A percentile compares a stretch with the other conserved stretches of the same genome.
Conservation (phyloP, 2,329 filamentous ascomycete species). For the Apiospora aurea region DNA sequence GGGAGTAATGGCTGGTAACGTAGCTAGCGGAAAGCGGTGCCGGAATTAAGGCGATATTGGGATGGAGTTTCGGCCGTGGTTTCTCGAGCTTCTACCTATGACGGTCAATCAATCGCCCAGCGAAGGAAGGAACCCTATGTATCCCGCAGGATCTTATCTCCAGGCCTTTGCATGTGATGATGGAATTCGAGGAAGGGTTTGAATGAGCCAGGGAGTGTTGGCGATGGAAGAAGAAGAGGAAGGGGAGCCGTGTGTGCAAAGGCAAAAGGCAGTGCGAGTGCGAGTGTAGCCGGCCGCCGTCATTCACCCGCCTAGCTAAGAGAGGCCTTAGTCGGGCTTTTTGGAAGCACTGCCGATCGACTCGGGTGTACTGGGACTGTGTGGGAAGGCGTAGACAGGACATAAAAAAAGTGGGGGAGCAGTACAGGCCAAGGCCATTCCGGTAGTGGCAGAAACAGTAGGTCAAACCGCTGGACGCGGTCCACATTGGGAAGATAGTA, state of each 20-base stretch:
- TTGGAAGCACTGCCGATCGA: constrained; percentile 2
- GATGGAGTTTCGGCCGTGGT: not conserved
- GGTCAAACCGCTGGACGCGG: constrained; percentile 4
- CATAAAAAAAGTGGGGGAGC: not conserved
- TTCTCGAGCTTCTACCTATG: constrained; percentile 16
- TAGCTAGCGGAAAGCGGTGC: not conserved
- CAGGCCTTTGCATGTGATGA: constrained; percentile 16
- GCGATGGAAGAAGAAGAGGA: constrained; percentile 3
- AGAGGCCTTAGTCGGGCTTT: constrained; percentile 11
- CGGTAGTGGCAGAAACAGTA: constrained; percentile 6
- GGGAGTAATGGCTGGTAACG: constrained; percentile 18
- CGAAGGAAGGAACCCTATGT: constrained; percentile 3
- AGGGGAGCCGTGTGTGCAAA: constrained; percentile 4
- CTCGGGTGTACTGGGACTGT: constrained; percentile 5
- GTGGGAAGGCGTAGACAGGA: constrained; percentile 4
- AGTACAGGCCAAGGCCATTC: not conserved
- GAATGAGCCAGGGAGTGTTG: not conserved
- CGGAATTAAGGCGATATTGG: not conserved
- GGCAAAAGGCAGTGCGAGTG: constrained; percentile 19
- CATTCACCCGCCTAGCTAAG: constrained; percentile 17
- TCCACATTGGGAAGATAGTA: constrained; percentile 6
- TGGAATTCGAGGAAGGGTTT: not conserved
- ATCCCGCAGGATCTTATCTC: constrained; percentile 19
- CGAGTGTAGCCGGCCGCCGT: constrained; percentile 20
- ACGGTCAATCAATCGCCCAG: constrained; percentile 15